Evolutionary conservation across 2,329 filamentous ascomycete genomes (phyloP).

Genomic region (Talaromyces sp.): DNA sequence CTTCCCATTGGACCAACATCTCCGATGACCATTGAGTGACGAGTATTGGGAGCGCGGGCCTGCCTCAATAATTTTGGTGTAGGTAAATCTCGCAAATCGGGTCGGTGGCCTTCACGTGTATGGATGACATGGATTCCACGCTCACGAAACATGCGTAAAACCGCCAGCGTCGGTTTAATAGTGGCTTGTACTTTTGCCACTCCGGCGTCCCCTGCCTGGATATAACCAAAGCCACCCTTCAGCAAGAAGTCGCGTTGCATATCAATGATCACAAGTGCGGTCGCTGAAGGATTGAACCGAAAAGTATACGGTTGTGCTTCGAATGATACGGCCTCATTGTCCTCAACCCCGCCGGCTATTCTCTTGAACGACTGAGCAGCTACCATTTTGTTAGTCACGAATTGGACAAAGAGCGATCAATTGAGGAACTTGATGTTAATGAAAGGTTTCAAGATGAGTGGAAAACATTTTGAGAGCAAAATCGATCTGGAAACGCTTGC

Average conservation of each 20-base stretch:
- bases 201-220: conserved; percentile 47
- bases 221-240: conserved; percentile 51
- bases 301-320: conserved; percentile 46
- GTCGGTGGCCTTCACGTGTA: conserved; percentile 50
- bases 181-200: conserved; percentile 20
- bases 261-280: conserved; percentile 51
- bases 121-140: conserved; percentile 47
- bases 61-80: conserved; percentile 52
- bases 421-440: neutral
- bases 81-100: conserved; percentile 53
- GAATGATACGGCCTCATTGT: neutral
- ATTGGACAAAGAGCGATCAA: neutral
- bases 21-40: conserved; percentile 49
- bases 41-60: conserved; percentile 44
- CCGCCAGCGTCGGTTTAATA: conserved; percentile 40
- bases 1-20: conserved; percentile 54
- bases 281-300: conserved; percentile 45
- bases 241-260: conserved; percentile 54
- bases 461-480: neutral
- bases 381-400: conserved; percentile 3
- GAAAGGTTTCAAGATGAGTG: neutral
- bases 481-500: neutral
- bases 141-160: conserved; percentile 33
- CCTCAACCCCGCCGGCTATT: neutral
- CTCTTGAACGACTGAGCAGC: conserved; percentile 9